A percentile compares a stretch with the other conserved stretches of the same genome.
Evolutionary conservation across 306 rosid genomes (phyloP).

Genomic region (Hippophae gyantsensis): DNA sequence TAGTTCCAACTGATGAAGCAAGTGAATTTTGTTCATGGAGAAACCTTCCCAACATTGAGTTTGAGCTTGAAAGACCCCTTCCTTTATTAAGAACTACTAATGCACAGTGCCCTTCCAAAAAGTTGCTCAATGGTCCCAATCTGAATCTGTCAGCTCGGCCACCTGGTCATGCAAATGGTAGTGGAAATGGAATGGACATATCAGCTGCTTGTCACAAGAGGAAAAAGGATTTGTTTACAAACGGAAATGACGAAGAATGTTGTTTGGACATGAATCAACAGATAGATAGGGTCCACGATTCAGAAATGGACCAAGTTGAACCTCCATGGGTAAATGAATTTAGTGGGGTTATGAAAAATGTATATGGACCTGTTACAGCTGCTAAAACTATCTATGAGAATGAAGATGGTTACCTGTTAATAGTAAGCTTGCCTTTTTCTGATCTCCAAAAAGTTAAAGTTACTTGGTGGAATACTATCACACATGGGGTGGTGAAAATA

Average conservation of each 20-base stretch:
- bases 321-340: constrained; percentile 30
- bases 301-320: constrained; percentile 21
- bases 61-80: constrained; percentile 29
- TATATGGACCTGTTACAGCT: constrained; percentile 32
- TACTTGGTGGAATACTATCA: constrained; percentile 32
- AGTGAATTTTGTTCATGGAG: constrained; percentile 29
- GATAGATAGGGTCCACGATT: constrained; percentile 20
- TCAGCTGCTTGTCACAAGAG: constrained; percentile 26
- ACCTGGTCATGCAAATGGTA: constrained; percentile 18
- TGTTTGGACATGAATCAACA: constrained; percentile 22
- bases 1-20: constrained; percentile 24
- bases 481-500: constrained; percentile 31
- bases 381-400: constrained; percentile 34
- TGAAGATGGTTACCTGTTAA: constrained; percentile 25
- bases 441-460: constrained; percentile 29
- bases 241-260: constrained; percentile 30
- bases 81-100: constrained; percentile 17
- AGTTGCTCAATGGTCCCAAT: constrained; percentile 28
- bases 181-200: constrained; percentile 24
- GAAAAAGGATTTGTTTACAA: constrained; percentile 28
- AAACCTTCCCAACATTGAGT: constrained; percentile 31
- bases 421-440: constrained; percentile 26
- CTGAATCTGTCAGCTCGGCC: constrained; percentile 23
- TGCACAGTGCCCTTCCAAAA: constrained; percentile 17
- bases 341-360: constrained; percentile 35